Conservation (phyloP, 2,329 filamentous ascomycete species). For the Rutstroemia sp. region DNA sequence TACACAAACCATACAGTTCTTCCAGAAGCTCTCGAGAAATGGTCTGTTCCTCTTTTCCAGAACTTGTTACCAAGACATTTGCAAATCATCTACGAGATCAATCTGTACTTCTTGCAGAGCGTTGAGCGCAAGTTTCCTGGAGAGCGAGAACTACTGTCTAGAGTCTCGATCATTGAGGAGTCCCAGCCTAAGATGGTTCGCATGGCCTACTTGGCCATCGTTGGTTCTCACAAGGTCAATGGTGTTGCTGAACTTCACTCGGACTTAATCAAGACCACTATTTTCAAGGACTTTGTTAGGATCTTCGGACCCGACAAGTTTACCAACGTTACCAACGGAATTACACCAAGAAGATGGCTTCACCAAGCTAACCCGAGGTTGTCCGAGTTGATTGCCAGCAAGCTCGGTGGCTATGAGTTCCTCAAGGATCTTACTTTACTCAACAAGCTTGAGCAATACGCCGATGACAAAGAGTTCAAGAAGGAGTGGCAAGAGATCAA, state of each 20-base stretch:
- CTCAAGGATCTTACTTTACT: constrained; percentile 84
- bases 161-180: constrained; percentile 97
- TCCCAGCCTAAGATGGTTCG: constrained; percentile 95
- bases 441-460: constrained; percentile 75
- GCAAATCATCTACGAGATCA: constrained; percentile 98
- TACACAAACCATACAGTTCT: constrained; percentile 99
- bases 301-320: constrained; percentile 97
- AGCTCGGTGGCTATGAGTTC: constrained; percentile 75
- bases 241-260: constrained; percentile 97
- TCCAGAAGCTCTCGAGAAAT: constrained; percentile 95
- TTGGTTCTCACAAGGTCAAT: constrained; percentile 98
- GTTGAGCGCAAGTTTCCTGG: constrained; percentile 89
- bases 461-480: constrained; percentile 83
- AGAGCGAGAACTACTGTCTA: constrained; percentile 73
- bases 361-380: constrained; percentile 94
- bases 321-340: constrained; percentile 96
- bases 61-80: constrained; percentile 89
- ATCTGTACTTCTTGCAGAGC: constrained; percentile 81
- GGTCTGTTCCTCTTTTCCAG: constrained; percentile 89
- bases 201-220: constrained; percentile 92
- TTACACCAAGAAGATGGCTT: constrained; percentile 91
- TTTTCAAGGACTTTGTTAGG: constrained; percentile 96
- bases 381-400: constrained; percentile 86
- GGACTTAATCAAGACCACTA: constrained; percentile 96
- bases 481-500: constrained; percentile 97